Conservation (phyloP, 768 basidiomycete species). For the Paxillus involutus region DNA sequence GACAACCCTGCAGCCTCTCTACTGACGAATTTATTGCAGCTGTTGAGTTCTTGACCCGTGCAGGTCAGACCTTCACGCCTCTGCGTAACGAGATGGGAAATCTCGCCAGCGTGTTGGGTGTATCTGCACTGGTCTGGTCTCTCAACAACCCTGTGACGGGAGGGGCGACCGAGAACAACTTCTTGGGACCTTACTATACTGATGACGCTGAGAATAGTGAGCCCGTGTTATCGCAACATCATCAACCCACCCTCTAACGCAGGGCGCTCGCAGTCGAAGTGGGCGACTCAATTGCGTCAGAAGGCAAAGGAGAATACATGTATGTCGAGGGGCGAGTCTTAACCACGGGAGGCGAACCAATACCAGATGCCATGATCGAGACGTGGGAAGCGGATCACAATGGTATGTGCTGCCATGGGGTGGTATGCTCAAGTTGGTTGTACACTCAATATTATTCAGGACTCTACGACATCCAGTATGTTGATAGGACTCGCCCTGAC, state of each 20-base stretch:
- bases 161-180: conserved; percentile 68
- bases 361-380: conserved; percentile 66
- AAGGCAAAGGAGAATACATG: conserved; percentile 85
- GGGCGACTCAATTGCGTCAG: conserved; percentile 80
- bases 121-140: conserved; percentile 73
- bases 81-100: conserved; percentile 80
- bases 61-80: conserved; percentile 71
- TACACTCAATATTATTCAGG: conserved; percentile 6
- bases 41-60: conserved; percentile 74
- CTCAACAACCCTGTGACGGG: conserved; percentile 67
- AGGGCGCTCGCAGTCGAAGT: conserved; percentile 45
- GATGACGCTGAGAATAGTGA: conserved; percentile 74
- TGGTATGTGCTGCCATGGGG: conserved; percentile 38
- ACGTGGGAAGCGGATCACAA: conserved; percentile 79
- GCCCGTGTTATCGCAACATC: conserved; percentile 15
- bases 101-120: conserved; percentile 78
- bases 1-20: conserved; percentile 46
- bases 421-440: conserved; percentile 23
- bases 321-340: conserved; percentile 73
- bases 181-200: conserved; percentile 83
- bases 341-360: conserved; percentile 57
- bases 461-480: conserved; percentile 52
- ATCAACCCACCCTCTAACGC: neutral
- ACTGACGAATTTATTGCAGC: conserved; percentile 85
- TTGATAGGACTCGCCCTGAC: conserved; percentile 56